These are phyloP conservation scores for Auricularia sp. DNA, from an alignment of 768 basidiomycete genomes.

Conservation along the genomic window DNA sequence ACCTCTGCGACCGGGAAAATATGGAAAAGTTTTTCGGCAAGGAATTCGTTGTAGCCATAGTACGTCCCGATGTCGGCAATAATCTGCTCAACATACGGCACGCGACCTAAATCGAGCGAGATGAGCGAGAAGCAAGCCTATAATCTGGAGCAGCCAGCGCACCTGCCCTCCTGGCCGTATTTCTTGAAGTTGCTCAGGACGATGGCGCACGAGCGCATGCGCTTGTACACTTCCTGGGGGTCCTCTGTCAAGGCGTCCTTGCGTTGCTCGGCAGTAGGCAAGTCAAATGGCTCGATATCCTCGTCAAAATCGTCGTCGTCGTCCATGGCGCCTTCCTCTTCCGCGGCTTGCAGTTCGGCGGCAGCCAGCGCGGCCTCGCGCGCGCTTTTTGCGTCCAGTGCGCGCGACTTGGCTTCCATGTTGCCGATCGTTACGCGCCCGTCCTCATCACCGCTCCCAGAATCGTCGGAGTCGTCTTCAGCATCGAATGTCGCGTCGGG, in stretches of 20 bases:
- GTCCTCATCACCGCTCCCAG: conserved; percentile 25
- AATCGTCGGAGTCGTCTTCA: conserved; percentile 30
- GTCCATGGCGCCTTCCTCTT: conserved; percentile 32
- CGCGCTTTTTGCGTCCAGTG: conserved; percentile 56
- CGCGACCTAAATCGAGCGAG: conserved; percentile 49
- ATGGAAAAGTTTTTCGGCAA: conserved; percentile 88
- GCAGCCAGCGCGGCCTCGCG: conserved; percentile 60
- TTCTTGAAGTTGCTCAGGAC: conserved; percentile 64
- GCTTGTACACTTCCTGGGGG: conserved; percentile 61
- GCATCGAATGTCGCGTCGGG: conserved; percentile 51
- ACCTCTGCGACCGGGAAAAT: conserved; percentile 91
- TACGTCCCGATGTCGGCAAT: conserved; percentile 85
- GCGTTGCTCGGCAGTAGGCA: conserved; percentile 63
- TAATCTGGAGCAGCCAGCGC: conserved; percentile 15
- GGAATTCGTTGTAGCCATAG: conserved; percentile 95
- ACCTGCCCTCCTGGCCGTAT: conserved; percentile 59
- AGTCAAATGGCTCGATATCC: conserved; percentile 41
- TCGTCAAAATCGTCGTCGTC: conserved; percentile 36
- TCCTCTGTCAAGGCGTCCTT: conserved; percentile 63
- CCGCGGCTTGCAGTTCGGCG: conserved; percentile 53
- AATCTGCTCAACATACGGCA: conserved; percentile 80
- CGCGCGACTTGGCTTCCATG: conserved; percentile 72
- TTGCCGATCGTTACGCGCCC: conserved; percentile 62
- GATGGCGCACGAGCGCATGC: conserved; percentile 69
- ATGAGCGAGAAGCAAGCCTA: conserved; percentile 2